Conservation (phyloP, 768 basidiomycete species). For the Solioccasus polychromus region DNA sequence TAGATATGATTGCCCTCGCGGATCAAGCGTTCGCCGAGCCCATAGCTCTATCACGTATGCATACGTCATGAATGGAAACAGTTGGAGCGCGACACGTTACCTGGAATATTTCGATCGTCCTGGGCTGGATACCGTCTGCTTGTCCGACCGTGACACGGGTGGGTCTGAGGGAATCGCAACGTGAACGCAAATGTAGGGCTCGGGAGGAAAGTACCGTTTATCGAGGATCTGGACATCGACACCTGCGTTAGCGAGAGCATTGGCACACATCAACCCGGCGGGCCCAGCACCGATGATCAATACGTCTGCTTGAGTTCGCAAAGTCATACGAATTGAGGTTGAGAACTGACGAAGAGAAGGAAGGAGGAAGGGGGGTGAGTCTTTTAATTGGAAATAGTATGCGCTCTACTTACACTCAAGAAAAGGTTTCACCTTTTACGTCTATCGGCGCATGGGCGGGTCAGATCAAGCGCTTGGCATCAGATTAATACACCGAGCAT, state of each 20-base stretch:
- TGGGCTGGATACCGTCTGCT: conserved; percentile 36
- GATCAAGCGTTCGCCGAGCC: conserved; percentile 59
- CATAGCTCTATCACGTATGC: conserved; percentile 55
- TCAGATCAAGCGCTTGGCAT: too few relatives aligned
- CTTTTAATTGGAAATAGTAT: too few relatives aligned
- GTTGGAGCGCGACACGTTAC: conserved; percentile 13
- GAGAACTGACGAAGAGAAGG: neutral
- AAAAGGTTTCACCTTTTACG: too few relatives aligned
- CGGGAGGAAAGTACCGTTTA: too few relatives aligned
- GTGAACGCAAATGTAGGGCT: too few relatives aligned
- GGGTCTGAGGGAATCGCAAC: too few relatives aligned
- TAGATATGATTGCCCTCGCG: conserved; percentile 65
- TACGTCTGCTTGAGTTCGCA: neutral
- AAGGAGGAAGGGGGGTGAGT: too few relatives aligned
- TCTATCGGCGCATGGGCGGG: too few relatives aligned
- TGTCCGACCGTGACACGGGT: neutral
- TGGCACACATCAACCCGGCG: neutral
- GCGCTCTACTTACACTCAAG: too few relatives aligned
- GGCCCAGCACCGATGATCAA: neutral
- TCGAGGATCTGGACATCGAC: neutral
- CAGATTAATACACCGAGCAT: too few relatives aligned
- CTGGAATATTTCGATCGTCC: conserved; percentile 53
- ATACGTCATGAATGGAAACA: neutral
- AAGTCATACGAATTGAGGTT: neutral
- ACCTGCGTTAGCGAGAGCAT: neutral